A percentile compares a stretch with the other conserved stretches of the same genome.
phyloP scores from a whole-genome alignment of 1,284 basidiomycete species.

The Testicularia cyperi region DNA sequence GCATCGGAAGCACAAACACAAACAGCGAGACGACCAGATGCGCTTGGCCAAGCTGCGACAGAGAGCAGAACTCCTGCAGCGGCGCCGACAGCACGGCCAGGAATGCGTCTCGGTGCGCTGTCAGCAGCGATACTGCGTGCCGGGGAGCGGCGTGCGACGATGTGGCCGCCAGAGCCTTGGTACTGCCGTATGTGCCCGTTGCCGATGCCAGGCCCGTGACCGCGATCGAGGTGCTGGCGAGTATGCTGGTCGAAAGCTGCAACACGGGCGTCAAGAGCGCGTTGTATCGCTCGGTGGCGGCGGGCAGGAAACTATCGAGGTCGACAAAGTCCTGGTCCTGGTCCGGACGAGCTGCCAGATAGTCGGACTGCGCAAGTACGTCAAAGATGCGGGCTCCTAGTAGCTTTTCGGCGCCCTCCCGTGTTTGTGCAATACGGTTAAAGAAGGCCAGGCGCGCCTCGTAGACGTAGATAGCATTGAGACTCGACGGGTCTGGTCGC shows the following conservation, averaged over 20 bases:
- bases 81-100: conserved; percentile 76
- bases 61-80: conserved; percentile 66
- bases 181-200: conserved; percentile 17
- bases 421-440: conserved; percentile 76
- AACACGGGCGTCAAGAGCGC: conserved; percentile 82
- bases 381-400: conserved; percentile 78
- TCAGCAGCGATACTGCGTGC: conserved; percentile 74
- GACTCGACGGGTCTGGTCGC: conserved; percentile 85
- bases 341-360: conserved; percentile 78
- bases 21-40: conserved; percentile 72
- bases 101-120: conserved; percentile 76
- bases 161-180: conserved; percentile 23
- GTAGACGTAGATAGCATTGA: conserved; percentile 91
- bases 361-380: conserved; percentile 81
- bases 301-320: conserved; percentile 80
- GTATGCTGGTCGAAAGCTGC: conserved; percentile 69
- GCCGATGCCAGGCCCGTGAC: conserved; percentile 66
- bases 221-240: conserved; percentile 62
- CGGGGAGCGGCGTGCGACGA: conserved; percentile 24
- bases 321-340: conserved; percentile 79
- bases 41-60: conserved; percentile 73
- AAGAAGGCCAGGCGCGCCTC: conserved; percentile 90
- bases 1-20: conserved; percentile 68
- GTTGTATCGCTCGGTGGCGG: conserved; percentile 82
- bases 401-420: conserved; percentile 79